Evolutionary conservation across 768 basidiomycete species (phyloP).

Genomic region (Tylopilus subfusipes): DNA sequence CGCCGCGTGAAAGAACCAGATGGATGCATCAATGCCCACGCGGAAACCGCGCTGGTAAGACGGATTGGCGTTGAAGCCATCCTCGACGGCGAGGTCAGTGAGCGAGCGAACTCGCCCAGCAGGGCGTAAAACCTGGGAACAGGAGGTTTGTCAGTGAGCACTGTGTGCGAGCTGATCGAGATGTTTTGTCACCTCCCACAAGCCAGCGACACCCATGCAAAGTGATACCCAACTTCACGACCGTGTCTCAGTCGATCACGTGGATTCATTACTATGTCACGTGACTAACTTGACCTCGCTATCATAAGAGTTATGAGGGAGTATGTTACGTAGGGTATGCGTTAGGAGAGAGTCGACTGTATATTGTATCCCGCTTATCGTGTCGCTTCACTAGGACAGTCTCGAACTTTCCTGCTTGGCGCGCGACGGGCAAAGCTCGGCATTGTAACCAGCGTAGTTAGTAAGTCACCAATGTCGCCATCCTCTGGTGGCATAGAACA

Average conservation of each 20-base stretch:
- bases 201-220: constrained; percentile 46
- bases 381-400: no score
- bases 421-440: neutral
- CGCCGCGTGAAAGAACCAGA: constrained; percentile 76
- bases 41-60: constrained; percentile 68
- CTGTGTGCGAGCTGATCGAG: neutral
- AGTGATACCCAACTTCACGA: neutral
- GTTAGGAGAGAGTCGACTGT: no score
- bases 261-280: constrained; percentile 5
- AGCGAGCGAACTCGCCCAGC: constrained; percentile 70
- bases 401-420: neutral
- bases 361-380: no score
- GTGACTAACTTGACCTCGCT: no score
- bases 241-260: neutral
- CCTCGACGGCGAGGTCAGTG: constrained; percentile 67
- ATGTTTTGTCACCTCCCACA: constrained; percentile 46
- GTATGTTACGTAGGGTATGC: no score
- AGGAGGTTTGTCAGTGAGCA: constrained; percentile 9
- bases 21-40: constrained; percentile 80
- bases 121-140: constrained; percentile 58
- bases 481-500: neutral
- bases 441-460: neutral
- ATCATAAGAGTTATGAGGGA: no score
- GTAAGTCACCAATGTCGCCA: neutral
- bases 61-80: constrained; percentile 70